Percentiles rank a stretch among this genome's conserved stretches.
These are phyloP conservation scores for Capillidium rhysosporum DNA, from an alignment of 371 early-diverging fungal species.

Conservation along the genomic window DNA sequence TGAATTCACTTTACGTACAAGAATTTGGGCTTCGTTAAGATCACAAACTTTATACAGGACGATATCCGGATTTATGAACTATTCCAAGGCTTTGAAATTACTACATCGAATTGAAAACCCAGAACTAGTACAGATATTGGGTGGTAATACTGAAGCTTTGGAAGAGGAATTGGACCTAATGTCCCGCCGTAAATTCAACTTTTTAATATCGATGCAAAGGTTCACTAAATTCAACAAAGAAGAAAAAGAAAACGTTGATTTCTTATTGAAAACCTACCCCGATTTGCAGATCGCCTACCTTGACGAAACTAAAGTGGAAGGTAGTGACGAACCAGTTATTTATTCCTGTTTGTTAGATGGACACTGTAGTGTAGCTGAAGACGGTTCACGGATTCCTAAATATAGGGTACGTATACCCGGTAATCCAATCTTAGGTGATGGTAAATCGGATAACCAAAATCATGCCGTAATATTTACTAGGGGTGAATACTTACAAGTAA, in stretches of 20 bases:
- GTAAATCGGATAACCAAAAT: constrained; percentile 83
- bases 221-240: constrained; percentile 48
- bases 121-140: constrained; percentile 37
- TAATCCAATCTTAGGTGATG: constrained; percentile 75
- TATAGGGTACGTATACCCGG: constrained; percentile 68
- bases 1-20: constrained; percentile 63
- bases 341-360: constrained; percentile 64
- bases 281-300: constrained; percentile 66
- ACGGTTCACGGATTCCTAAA: constrained; percentile 48
- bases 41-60: constrained; percentile 79
- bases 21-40: constrained; percentile 77
- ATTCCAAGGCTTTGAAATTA: constrained; percentile 60
- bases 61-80: constrained; percentile 79
- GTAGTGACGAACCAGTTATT: constrained; percentile 24
- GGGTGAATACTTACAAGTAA: constrained; percentile 64
- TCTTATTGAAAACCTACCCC: constrained; percentile 55
- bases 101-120: constrained; percentile 68
- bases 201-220: constrained; percentile 78
- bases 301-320: constrained; percentile 23
- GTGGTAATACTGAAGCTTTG: constrained; percentile 33
- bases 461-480: constrained; percentile 67
- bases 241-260: constrained; percentile 59
- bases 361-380: constrained; percentile 29
- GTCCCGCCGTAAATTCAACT: constrained; percentile 57
- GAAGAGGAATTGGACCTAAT: constrained; percentile 46